Evolutionary conservation across 2,329 filamentous ascomycete species (phyloP).

Genomic region (Colletotrichum tofieldiae): DNA sequence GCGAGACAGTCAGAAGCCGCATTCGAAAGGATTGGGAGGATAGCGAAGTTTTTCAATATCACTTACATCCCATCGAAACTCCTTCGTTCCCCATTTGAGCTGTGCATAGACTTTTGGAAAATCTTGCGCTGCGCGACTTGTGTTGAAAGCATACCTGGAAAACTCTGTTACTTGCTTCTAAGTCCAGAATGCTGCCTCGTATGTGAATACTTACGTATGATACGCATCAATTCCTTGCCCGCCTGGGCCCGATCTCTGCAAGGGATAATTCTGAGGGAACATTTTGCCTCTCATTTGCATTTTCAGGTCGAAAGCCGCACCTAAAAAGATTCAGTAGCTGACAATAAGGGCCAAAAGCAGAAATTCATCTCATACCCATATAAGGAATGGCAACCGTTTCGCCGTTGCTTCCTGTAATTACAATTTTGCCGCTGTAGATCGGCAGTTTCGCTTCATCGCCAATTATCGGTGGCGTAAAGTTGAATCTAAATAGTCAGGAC

Average conservation of each 20-base stretch:
- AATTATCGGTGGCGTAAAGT: conserved; percentile 48
- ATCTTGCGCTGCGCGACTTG: conserved; percentile 41
- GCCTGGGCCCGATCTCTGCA: conserved; percentile 28
- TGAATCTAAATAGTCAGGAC: conserved; percentile 42
- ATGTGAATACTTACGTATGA: conserved; percentile 7
- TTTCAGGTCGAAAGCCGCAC: conserved; percentile 38
- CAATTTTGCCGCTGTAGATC: conserved; percentile 54
- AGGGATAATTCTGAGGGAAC: conserved; percentile 29
- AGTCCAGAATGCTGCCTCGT: rapidly evolving
- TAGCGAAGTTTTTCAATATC: too few species aligned
- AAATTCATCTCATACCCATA: conserved; percentile 43
- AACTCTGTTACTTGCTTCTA: not conserved
- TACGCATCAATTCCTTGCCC: conserved; percentile 28
- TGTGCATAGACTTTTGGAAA: conserved; percentile 42
- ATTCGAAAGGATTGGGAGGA: rapidly evolving
- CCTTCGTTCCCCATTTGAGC: conserved; percentile 41
- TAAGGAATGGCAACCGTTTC: conserved; percentile 54
- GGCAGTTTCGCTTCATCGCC: conserved; percentile 50
- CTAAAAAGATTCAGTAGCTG: not conserved
- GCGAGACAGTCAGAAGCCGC: not conserved
- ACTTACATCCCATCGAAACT: conserved; percentile 44
- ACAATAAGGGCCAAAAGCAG: rapidly evolving
- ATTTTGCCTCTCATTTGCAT: conserved; percentile 26
- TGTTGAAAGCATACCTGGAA: conserved; percentile 38
- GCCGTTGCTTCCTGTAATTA: conserved; percentile 50